Evolutionary conservation across 2,329 filamentous ascomycete genomes (phyloP).

Genomic region (Diplodia seriata): DNA sequence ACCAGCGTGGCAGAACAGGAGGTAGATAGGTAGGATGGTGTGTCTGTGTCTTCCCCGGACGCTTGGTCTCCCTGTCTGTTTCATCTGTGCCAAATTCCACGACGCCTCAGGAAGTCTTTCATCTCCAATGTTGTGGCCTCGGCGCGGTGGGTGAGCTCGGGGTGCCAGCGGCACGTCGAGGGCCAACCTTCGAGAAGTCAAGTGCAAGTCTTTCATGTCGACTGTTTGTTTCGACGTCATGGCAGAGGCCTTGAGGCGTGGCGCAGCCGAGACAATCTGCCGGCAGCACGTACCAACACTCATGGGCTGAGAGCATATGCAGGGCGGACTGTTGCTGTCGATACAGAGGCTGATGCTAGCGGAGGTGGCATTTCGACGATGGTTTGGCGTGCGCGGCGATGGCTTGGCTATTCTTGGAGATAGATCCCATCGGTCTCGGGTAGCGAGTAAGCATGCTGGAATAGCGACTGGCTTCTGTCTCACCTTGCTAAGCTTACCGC

Average conservation of each 20-base stretch:
- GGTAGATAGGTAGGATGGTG: too few species aligned
- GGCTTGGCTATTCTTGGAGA: not conserved
- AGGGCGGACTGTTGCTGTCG: not conserved
- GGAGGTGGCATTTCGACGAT: not conserved
- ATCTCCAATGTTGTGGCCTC: not conserved
- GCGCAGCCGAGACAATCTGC: conserved; percentile 13
- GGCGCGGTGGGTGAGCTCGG: not conserved
- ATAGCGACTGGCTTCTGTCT: not conserved
- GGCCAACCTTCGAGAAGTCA: conserved; percentile 10
- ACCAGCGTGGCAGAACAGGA: not conserved
- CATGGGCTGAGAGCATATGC: not conserved
- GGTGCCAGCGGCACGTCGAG: not conserved
- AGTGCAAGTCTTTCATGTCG: conserved; percentile 16
- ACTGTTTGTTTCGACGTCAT: conserved; percentile 11
- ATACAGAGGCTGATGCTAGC: not conserved
- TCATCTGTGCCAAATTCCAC: not conserved
- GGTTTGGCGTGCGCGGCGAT: not conserved
- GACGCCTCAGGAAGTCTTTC: conserved; percentile 9
- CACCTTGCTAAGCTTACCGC: conserved; percentile 16
- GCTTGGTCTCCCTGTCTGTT: conserved; percentile 2
- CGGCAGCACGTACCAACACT: not conserved
- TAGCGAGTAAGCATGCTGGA: conserved; percentile 14
- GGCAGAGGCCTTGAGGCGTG: not conserved
- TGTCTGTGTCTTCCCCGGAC: conserved; percentile 1
- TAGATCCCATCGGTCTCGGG: not conserved